Base-by-base conservation (phyloP, 2,329 filamentous ascomycete species). In the Phoma sp. region DNA sequence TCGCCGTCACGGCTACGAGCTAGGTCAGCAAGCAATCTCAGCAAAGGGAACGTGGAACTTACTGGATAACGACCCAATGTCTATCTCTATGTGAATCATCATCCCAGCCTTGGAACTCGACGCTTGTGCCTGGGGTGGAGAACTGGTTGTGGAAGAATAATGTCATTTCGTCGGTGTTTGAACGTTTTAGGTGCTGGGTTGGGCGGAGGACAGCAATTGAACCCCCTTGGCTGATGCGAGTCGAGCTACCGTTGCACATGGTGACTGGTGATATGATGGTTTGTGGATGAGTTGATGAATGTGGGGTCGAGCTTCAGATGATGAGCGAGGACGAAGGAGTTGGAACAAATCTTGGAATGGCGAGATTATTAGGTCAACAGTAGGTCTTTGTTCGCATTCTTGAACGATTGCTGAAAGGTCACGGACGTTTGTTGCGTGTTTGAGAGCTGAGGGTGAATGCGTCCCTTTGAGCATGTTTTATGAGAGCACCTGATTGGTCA, bases 401-500 rank as follows among this genome's bases (percentile, higher is more conserved):
- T 55, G 39, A 45, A 32, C n/a, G 22, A 25, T 6, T 27, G 22
- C 35, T 50, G 29, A 10, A 36, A 36, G 17, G 29, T 37, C 24
- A 50, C 40, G 33, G 32, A 38, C 41, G 7, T 33, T 45, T 29
- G 35, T 33, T 27, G 10, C 29, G 33, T 22, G 29, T 36, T 43
- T 27, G 37, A 48, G 17, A 24, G 31, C 56, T 63, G 65, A 65
- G 69, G 40, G 53, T 51, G 58, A 67, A 64, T 67, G 69, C 69
- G 70, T 57, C 21, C 61, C 65, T 68, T 72, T 74, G 72, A 74
- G 72, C 72, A 74, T 57, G 63, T 74, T 74, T 70, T 64, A 60
- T 19, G 54, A 43, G 68, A 72, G 69, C 61, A 73, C 68, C 65
- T 49, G 56, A 66, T 66, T 72, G 64, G 65, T 47, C 56, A 46